Conservation (phyloP, 1,139 yeast species). For the Suhomyces wounanorum region DNA sequence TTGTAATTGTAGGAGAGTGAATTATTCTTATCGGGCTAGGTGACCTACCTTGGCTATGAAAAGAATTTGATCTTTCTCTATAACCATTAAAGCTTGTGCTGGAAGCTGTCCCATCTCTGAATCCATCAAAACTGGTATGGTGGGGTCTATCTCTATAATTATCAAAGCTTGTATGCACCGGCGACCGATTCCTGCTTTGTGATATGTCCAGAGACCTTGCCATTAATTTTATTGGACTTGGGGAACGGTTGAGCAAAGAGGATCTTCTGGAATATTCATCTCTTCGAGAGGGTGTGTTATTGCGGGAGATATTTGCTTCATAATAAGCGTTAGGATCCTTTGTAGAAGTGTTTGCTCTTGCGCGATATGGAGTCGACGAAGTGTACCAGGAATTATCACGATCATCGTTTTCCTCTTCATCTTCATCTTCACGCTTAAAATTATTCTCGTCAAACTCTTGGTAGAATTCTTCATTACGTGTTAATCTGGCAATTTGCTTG, state of each 20-base stretch:
- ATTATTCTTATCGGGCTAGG: constrained; percentile 13
- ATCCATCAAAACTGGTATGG: constrained; percentile 1
- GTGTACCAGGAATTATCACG: constrained; percentile 22
- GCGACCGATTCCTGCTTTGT: constrained; percentile 6
- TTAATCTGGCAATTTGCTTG: constrained; percentile 14
- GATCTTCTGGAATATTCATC: constrained; percentile 5
- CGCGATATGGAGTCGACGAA: constrained; percentile 28
- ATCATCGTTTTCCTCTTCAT: constrained; percentile 15
- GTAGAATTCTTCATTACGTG: constrained; percentile 11
- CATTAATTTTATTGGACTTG: constrained; percentile 15
- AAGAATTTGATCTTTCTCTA: constrained; percentile 9
- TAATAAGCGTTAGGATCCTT: constrained; percentile 1
- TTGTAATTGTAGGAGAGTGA: constrained; percentile 9
- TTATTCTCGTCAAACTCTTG: constrained; percentile 16
- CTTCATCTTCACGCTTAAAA: constrained; percentile 8
- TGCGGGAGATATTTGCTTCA: constrained; percentile 3
- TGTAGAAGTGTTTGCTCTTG: constrained; percentile 1
- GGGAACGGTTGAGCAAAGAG: constrained; percentile 13
- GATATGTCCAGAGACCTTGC: constrained; percentile 6
- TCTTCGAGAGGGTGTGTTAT: background rate
- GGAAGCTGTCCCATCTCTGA: constrained; percentile 5
- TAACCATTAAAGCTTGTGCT: constrained; percentile 6
- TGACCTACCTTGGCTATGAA: constrained; percentile 6
- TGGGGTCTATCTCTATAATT: background rate
- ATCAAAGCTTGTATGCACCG: constrained; percentile 1